Percentiles rank a stretch among this genome's conserved stretches.
Conservation (phyloP, 2,329 filamentous ascomycete genomes). For the Colletotrichum sp. region DNA sequence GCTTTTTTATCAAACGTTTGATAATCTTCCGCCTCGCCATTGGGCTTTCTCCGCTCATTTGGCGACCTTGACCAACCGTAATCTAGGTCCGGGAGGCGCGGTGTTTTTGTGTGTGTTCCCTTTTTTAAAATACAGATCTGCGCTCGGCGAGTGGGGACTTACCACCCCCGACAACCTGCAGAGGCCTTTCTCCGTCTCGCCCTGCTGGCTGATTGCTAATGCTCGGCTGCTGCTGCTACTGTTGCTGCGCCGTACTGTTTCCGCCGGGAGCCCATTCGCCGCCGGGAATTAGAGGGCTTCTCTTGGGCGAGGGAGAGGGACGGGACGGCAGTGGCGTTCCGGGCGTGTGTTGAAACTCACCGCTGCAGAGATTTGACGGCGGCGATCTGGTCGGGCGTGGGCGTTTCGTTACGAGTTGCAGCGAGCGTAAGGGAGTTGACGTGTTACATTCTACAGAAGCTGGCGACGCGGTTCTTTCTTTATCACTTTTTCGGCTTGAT, state of each 20-base stretch:
- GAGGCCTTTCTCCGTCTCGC: background rate
- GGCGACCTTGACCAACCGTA: background rate
- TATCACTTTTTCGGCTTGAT: background rate
- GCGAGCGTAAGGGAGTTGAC: background rate
- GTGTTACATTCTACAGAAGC: background rate
- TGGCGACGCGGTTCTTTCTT: background rate
- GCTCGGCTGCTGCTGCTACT: background rate
- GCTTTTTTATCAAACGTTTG: background rate
- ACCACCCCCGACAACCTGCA: background rate
- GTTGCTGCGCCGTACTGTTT: background rate
- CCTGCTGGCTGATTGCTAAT: background rate
- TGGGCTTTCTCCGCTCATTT: background rate
- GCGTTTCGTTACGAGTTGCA: background rate
- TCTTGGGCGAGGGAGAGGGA: background rate
- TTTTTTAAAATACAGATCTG: background rate
- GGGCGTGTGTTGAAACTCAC: background rate
- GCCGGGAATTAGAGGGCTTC: background rate
- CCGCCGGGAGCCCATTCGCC: background rate
- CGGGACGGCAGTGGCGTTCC: background rate
- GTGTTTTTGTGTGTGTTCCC: background rate
- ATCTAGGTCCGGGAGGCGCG: background rate
- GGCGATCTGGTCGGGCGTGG: background rate
- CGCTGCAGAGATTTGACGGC: background rate
- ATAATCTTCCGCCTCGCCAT: background rate
- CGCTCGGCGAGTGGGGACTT: background rate